These are phyloP conservation scores for Echeveria elegans DNA, from an alignment of 164 flowering plant genomes.

Conservation along the genomic window DNA sequence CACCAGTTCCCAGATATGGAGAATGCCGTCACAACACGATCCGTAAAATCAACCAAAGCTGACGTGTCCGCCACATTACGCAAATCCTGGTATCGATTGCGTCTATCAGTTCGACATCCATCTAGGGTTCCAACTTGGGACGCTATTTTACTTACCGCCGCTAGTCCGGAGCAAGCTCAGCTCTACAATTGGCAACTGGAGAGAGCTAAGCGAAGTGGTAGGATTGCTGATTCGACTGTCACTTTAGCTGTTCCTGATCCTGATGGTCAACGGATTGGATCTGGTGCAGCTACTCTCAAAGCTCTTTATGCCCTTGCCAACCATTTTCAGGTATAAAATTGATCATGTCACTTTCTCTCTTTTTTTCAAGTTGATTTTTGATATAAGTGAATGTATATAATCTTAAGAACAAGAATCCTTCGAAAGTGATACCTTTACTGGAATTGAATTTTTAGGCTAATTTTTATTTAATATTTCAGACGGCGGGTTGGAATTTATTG, in stretches of 20 bases:
- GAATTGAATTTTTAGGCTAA: too few relatives aligned
- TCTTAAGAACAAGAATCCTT: too few relatives aligned
- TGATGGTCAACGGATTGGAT: conserved; percentile 83
- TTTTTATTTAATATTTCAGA: too few relatives aligned
- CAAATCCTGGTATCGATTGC: conserved; percentile 77
- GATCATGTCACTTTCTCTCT: too few relatives aligned
- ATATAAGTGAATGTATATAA: too few relatives aligned
- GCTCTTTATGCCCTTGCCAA: conserved; percentile 57
- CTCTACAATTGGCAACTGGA: conserved; percentile 89
- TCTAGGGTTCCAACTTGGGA: conserved; percentile 95
- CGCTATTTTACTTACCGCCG: conserved; percentile 89
- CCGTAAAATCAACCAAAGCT: conserved; percentile 18
- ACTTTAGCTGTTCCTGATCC: conserved; percentile 95
- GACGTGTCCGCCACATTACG: conserved; percentile 44
- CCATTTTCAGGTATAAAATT: background rate
- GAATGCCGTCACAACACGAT: conserved; percentile 3
- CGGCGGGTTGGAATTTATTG: too few relatives aligned
- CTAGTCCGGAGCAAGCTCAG: conserved; percentile 93
- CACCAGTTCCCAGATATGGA: too few relatives aligned
- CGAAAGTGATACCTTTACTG: too few relatives aligned
- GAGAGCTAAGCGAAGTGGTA: conserved; percentile 83
- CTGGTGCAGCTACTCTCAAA: conserved; percentile 93
- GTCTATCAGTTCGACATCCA: conserved; percentile 80
- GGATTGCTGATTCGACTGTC: conserved; percentile 67
- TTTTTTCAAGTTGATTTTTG: too few relatives aligned